Evolutionary conservation across 2,329 filamentous ascomycete species (phyloP).

Genomic region (Rhytidhysteron rufulum): DNA sequence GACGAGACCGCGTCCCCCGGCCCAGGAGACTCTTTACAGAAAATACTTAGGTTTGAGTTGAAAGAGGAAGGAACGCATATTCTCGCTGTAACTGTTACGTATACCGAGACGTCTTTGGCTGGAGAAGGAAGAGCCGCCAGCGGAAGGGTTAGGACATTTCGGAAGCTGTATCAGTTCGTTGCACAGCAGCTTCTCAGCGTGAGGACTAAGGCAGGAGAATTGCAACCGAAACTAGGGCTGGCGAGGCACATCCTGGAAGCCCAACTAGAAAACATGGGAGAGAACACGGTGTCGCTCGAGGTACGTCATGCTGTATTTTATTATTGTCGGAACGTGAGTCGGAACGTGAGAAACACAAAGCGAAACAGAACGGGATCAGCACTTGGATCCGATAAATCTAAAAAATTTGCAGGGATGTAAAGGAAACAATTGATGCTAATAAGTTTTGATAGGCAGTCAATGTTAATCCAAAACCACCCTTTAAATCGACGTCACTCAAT

Average conservation of each 20-base stretch:
- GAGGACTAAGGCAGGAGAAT: conserved; percentile 75
- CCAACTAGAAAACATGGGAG: conserved; percentile 91
- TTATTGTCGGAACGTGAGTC: too few relatives aligned
- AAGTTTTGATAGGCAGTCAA: conserved; percentile 43
- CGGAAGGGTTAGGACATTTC: conserved; percentile 74
- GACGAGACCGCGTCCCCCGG: conserved; percentile 39
- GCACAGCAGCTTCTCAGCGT: conserved; percentile 88
- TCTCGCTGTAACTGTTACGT: conserved; percentile 87
- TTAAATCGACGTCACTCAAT: conserved; percentile 52
- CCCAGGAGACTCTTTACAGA: conserved; percentile 69
- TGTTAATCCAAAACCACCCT: conserved; percentile 50
- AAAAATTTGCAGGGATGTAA: too few relatives aligned
- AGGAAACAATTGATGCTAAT: too few relatives aligned
- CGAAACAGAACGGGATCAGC: too few relatives aligned
- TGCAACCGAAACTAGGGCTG: conserved; percentile 45
- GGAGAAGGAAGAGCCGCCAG: conserved; percentile 44
- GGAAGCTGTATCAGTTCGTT: conserved; percentile 95
- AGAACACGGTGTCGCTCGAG: conserved; percentile 76
- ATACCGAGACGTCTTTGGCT: conserved; percentile 74
- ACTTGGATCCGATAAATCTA: too few relatives aligned
- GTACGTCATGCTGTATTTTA: conserved; percentile 39
- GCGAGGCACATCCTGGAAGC: conserved; percentile 77
- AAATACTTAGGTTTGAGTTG: conserved; percentile 78
- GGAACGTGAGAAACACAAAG: too few relatives aligned
- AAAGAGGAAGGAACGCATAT: conserved; percentile 95